phyloP scores from a whole-genome alignment of 345 rosid species.

The Populus alba region DNA sequence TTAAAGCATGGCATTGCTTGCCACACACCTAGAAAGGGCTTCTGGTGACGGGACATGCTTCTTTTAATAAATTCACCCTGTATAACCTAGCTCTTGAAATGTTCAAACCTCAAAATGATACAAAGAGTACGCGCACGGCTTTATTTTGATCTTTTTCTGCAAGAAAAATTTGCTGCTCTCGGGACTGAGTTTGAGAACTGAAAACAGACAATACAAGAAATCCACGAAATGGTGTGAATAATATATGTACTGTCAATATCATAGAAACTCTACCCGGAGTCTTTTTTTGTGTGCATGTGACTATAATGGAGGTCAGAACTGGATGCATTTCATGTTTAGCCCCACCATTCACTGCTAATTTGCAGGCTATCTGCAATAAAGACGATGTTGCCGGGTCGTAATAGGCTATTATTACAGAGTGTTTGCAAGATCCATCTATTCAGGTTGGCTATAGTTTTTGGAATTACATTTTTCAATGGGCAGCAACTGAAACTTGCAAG shows the following conservation, averaged over 20 bases:
- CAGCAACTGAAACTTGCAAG: background rate
- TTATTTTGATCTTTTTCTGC: background rate
- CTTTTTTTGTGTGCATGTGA: background rate
- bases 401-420: background rate
- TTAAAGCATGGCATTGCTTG: too few relatives aligned
- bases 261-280: background rate
- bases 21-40: too few relatives aligned
- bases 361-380: background rate
- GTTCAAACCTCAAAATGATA: too few relatives aligned
- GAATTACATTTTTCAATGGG: background rate
- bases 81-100: too few relatives aligned
- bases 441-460: background rate
- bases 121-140: background rate
- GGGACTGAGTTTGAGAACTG: background rate
- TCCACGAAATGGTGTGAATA: background rate
- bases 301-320: too few relatives aligned
- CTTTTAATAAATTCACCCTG: too few relatives aligned
- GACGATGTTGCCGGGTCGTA: background rate
- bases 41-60: too few relatives aligned
- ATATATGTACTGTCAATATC: background rate
- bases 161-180: background rate
- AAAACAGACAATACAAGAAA: background rate
- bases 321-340: background rate
- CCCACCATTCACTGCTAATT: background rate
- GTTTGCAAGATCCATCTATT: background rate